Percentiles rank a stretch among this genome's conserved stretches.
These are phyloP conservation scores for Pleodorina starrii DNA, from an alignment of 139 green algal genomes.

Conservation along the genomic window DNA sequence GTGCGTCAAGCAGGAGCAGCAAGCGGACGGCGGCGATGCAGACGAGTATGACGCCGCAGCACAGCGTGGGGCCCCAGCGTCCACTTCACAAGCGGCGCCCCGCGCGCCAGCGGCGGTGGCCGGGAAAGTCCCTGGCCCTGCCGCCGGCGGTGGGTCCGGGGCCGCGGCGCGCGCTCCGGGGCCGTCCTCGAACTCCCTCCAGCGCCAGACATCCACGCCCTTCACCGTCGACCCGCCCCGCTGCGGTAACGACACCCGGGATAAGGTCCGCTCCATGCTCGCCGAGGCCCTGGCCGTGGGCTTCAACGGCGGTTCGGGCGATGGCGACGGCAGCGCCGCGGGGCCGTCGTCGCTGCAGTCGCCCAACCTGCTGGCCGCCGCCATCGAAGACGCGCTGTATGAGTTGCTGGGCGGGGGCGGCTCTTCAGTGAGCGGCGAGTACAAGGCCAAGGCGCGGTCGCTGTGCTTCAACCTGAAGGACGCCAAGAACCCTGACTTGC, in stretches of 20 bases:
- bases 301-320: neutral
- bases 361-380: slow-evolving; percentile 49
- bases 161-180: neutral
- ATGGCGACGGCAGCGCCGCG: neutral
- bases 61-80: neutral
- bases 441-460: slow-evolving; percentile 94
- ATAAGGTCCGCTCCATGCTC: slow-evolving; percentile 74
- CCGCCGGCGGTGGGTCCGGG: neutral
- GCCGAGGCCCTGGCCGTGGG: slow-evolving; percentile 58
- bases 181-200: neutral
- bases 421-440: slow-evolving; percentile 71
- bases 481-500: slow-evolving; percentile 87
- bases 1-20: slow-evolving; percentile 63
- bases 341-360: slow-evolving; percentile 48
- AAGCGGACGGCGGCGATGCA: neutral
- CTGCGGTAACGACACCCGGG: slow-evolving; percentile 69
- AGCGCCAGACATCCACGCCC: slow-evolving; percentile 22
- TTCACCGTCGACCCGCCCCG: slow-evolving; percentile 37
- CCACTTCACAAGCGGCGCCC: neutral
- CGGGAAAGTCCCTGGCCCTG: neutral
- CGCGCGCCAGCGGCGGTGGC: neutral
- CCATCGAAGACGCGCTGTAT: slow-evolving; percentile 73
- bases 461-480: slow-evolving; percentile 98
- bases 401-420: slow-evolving; percentile 56
- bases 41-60: neutral